Percentiles rank a stretch among this genome's conserved stretches.
These are phyloP conservation scores for Aschersonia sp. DNA, from an alignment of 2,329 filamentous ascomycete genomes.

Conservation along the genomic window DNA sequence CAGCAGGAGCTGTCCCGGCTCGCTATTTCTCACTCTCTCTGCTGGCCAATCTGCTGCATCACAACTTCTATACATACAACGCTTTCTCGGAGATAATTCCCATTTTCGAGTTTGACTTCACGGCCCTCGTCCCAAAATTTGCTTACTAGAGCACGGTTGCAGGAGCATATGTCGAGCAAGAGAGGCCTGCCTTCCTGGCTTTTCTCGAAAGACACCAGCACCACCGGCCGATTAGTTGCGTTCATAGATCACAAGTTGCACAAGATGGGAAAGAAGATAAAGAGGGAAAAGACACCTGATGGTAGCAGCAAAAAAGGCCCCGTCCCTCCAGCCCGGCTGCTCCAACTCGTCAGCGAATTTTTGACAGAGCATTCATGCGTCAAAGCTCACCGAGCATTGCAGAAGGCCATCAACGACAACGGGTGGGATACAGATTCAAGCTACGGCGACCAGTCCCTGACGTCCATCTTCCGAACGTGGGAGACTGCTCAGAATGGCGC, in stretches of 20 bases:
- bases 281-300: no score
- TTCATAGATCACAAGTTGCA: background rate
- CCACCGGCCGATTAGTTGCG: background rate
- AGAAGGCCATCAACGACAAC: constrained; percentile 44
- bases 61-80: no score
- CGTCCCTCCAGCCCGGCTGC: constrained; percentile 44
- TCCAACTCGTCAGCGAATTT: constrained; percentile 54
- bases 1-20: no score
- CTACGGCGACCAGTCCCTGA: constrained; percentile 23
- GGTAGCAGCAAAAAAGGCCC: constrained; percentile 12
- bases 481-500: constrained; percentile 16
- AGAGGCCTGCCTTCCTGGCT: constrained; percentile 24
- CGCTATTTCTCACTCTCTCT: no score
- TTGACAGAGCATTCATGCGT: constrained; percentile 51
- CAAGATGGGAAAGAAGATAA: constrained; percentile 17
- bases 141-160: background rate
- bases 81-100: no score
- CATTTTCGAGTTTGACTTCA: no score
- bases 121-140: no score
- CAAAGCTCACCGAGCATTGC: constrained; percentile 45
- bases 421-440: constrained; percentile 22
- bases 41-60: no score
- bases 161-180: constrained; percentile 15
- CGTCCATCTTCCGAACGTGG: constrained; percentile 37
- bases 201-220: constrained; percentile 24